Conservation (phyloP, 1,284 basidiomycete genomes). For the Ustilago tritici region DNA sequence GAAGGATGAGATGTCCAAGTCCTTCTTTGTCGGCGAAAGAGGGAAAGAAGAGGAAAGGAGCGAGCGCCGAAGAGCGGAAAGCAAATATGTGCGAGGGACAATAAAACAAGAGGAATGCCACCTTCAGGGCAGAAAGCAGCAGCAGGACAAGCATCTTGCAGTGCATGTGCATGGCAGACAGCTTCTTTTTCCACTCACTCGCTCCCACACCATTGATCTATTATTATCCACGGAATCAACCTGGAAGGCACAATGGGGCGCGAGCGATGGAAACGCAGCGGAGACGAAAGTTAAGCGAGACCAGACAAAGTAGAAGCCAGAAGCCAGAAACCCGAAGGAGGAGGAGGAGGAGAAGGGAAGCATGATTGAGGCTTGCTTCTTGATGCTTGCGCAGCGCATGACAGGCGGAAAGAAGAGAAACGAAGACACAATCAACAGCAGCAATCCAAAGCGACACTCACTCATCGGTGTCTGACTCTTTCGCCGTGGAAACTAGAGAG, state of each 20-base stretch:
- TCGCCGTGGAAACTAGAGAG: not conserved
- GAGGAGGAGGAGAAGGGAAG: not conserved
- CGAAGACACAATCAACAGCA: not conserved
- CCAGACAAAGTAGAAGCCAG: not conserved
- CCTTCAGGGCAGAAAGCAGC: not conserved
- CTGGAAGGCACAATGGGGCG: not conserved
- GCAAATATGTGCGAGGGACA: not conserved
- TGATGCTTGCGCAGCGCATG: conserved; percentile 5
- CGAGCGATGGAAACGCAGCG: not conserved
- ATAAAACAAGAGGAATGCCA: not conserved
- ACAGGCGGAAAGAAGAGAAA: not conserved
- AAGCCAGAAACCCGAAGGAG: not conserved
- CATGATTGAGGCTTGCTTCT: conserved; percentile 5
- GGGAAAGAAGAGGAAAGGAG: not conserved
- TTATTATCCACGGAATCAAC: conserved; percentile 1
- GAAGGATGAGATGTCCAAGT: conserved; percentile 1
- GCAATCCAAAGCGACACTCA: not conserved
- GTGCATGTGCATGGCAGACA: conserved; percentile 13
- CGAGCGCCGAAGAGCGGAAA: conserved; percentile 1
- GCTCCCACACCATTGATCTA: not conserved
- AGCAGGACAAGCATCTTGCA: conserved; percentile 7
- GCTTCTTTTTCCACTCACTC: conserved; percentile 10
- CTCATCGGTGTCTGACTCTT: not conserved
- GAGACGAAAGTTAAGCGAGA: conserved; percentile 1
- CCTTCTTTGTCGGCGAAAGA: conserved; percentile 1